Conservation (phyloP, 352 stramenopile genomes). For the Halophytophthora batemanensis region DNA sequence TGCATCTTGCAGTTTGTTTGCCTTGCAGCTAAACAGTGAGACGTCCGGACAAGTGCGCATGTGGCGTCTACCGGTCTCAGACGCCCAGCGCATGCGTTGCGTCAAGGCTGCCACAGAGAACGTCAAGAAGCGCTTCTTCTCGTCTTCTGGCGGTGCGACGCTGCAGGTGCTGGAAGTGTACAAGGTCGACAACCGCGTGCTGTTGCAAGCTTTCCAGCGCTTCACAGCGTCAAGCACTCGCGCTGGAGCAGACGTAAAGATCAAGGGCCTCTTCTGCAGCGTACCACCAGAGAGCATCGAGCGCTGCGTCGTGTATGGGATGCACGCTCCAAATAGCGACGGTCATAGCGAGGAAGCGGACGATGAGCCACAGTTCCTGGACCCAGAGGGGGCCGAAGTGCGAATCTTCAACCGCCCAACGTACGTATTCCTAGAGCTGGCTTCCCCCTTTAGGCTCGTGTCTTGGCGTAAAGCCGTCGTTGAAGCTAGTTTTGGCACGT, state of each 20-base stretch:
- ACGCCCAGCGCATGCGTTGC: constrained; percentile 60
- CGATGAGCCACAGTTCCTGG: constrained; percentile 11
- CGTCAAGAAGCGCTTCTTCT: constrained; percentile 53
- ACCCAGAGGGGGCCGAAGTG: constrained; percentile 6
- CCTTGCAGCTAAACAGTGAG: constrained; percentile 59
- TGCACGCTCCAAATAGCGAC: constrained; percentile 27
- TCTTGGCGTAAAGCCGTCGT: too few species aligned
- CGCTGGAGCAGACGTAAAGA: constrained; percentile 27
- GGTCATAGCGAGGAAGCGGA: constrained; percentile 1
- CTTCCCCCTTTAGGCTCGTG: too few species aligned
- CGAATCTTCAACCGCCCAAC: constrained; percentile 37
- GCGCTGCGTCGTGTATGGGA: constrained; percentile 57
- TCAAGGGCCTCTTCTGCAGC: constrained; percentile 77
- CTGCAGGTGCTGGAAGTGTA: constrained; percentile 78
- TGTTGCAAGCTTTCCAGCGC: constrained; percentile 58
- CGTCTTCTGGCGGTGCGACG: neutral
- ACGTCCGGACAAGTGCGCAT: constrained; percentile 52
- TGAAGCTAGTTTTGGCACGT: neutral
- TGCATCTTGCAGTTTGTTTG: constrained; percentile 40
- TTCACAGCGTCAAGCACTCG: constrained; percentile 25
- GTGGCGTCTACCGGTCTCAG: constrained; percentile 34
- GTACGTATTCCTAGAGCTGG: constrained; percentile 15
- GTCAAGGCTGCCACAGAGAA: constrained; percentile 70
- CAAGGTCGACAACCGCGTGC: constrained; percentile 71
- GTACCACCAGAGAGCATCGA: constrained; percentile 56